Evolutionary conservation across 768 basidiomycete species (phyloP), one percentile per base, ranked within the genome.

Genomic region (Hericium coralloides): DNA sequence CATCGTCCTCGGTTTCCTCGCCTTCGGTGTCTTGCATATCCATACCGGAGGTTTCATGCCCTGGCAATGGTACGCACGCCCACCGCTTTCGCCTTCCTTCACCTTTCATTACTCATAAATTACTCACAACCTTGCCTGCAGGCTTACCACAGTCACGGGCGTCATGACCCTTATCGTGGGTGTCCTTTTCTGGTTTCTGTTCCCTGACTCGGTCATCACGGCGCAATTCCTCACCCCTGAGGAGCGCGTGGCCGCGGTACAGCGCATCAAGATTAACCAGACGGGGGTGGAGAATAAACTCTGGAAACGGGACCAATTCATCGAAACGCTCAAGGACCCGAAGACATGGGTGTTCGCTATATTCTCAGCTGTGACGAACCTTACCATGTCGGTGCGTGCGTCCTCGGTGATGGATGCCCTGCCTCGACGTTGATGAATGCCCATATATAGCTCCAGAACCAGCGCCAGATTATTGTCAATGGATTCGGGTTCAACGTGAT

Each of bases 261-360:
- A 81, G 60, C 80, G 89, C 43, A 85, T 91, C 66, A 82, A 80
- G 67, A 76, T 74, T 51, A 89, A 90, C 67, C 87, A 89, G 69
- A 72, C 84, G n/a, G 88, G 89, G 56, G 75, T 89, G 22, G 89
- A 90, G 70, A 90, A 89, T 69, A 92, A 91, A 66, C 74, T 73
- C 48, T 90, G 84, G 81, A 92, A 92, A 70, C 72, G 67, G 49
- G 80, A 86, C 41, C 89, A 92, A 87, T 88, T 48, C 69, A 72
- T 84, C 26, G 86, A 89, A 68, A 77, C 85, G 8, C 67, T 89
- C 45, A 70, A 65, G 59, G 88, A 91, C 69, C 84, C 83, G 47
- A 89, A 85, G 67, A 82, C 85, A 6, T 91, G 85, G 84, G 69
- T 89, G 45, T 80, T 89, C 70, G 82, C 81, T 20, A 68, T 81